phyloP scores from a whole-genome alignment of 2,329 filamentous ascomycete species.

The Beauveria varroae region DNA sequence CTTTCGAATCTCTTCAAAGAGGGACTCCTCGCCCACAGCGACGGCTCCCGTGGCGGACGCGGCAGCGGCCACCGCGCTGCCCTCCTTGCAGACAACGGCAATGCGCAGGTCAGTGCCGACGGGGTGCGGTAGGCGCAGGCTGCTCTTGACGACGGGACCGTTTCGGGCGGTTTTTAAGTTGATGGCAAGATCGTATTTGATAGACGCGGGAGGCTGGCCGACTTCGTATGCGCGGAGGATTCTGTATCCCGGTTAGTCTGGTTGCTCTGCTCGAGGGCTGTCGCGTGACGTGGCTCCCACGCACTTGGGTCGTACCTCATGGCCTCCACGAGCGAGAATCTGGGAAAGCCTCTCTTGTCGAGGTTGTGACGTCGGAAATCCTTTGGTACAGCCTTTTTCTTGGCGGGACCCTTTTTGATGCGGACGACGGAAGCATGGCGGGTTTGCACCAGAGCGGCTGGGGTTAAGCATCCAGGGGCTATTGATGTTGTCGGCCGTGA shows the following conservation, averaged over 20 bases:
- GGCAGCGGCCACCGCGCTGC: conserved; percentile 63
- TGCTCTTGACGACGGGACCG: conserved; percentile 79
- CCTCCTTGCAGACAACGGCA: conserved; percentile 84
- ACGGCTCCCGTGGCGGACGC: conserved; percentile 73
- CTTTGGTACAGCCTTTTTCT: conserved; percentile 57
- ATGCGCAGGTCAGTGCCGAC: conserved; percentile 85
- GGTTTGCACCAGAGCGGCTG: conserved; percentile 34
- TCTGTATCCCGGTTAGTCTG: conserved; percentile 38
- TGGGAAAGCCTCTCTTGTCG: conserved; percentile 51
- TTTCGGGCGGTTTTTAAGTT: conserved; percentile 78
- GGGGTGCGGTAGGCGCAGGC: conserved; percentile 79
- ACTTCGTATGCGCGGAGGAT: conserved; percentile 92
- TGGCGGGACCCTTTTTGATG: conserved; percentile 42
- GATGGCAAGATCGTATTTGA: conserved; percentile 86
- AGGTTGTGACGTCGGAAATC: conserved; percentile 59
- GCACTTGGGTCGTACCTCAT: conserved; percentile 59
- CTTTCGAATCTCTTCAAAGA: conserved; percentile 69
- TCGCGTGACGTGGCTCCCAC: not conserved
- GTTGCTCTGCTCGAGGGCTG: not conserved
- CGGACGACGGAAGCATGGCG: conserved; percentile 33
- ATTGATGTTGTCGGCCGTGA: conserved; percentile 33
- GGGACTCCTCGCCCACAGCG: conserved; percentile 74
- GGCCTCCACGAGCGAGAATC: conserved; percentile 82
- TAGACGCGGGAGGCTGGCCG: conserved; percentile 60
- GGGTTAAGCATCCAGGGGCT: conserved; percentile 44